Percentiles rank a stretch among this genome's conserved stretches.
These are phyloP conservation scores for Trichocladium uniseriatum DNA, from an alignment of 495 filamentous ascomycete genomes.

Conservation along the genomic window DNA sequence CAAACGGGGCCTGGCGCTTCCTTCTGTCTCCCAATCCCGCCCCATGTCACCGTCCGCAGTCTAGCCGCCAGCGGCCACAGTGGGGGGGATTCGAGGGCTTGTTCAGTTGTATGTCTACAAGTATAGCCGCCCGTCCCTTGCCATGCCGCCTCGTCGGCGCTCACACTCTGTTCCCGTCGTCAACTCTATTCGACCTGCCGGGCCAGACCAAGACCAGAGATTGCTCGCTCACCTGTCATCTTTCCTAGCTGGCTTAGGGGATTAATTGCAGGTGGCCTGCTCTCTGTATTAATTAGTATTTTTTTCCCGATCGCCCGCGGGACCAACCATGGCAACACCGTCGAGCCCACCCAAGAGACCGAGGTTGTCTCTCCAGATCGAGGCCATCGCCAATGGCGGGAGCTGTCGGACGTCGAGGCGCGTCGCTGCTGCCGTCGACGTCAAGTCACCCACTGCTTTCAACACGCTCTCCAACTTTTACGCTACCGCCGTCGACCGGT, in stretches of 20 bases:
- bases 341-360: conserved; percentile 51
- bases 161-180: conserved; percentile 18
- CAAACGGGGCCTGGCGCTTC: conserved; percentile 14
- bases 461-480: conserved; percentile 80
- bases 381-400: conserved; percentile 24
- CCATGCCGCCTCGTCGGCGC: conserved; percentile 10
- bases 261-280: conserved; percentile 7
- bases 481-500: conserved; percentile 55
- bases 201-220: background rate
- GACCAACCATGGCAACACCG: conserved; percentile 29
- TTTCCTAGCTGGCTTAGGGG: conserved; percentile 15
- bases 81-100: background rate
- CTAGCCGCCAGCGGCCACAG: background rate
- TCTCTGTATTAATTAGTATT: background rate
- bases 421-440: conserved; percentile 38
- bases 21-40: background rate
- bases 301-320: no score
- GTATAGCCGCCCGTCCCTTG: conserved; percentile 21
- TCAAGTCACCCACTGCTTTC: conserved; percentile 66
- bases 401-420: conserved; percentile 26
- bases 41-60: background rate
- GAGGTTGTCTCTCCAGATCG: conserved; percentile 74
- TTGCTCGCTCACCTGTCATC: conserved; percentile 3
- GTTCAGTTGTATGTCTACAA: background rate
- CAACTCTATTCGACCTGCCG: background rate